Conservation (phyloP, 306 rosid genomes). For the Medicago truncatula region DNA sequence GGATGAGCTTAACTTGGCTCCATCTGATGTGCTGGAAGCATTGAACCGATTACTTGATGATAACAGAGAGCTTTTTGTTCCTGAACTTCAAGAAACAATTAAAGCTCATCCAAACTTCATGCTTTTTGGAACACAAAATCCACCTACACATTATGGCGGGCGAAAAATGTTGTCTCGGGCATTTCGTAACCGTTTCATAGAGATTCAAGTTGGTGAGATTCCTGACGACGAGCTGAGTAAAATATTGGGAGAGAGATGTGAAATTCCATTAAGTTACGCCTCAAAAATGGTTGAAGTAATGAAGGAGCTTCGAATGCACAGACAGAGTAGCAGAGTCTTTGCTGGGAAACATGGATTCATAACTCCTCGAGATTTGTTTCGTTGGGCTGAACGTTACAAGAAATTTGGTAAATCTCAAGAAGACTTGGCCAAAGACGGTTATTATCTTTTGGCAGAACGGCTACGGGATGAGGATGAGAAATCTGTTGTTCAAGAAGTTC, state of each 20-base stretch:
- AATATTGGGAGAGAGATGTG: conserved; percentile 66
- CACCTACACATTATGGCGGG: conserved; percentile 89
- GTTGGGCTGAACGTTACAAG: conserved; percentile 89
- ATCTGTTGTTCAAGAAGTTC: conserved; percentile 63
- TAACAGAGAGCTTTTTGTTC: conserved; percentile 93
- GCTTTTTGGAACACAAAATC: conserved; percentile 99
- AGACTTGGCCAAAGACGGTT: conserved; percentile 92
- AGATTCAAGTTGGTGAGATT: conserved; percentile 92
- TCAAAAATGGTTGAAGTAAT: conserved; percentile 84
- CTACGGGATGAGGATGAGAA: conserved; percentile 74
- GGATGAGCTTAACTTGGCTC: conserved; percentile 98
- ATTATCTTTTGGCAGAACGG: conserved; percentile 94
- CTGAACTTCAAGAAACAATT: conserved; percentile 79
- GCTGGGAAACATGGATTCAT: conserved; percentile 95
- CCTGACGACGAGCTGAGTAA: conserved; percentile 79
- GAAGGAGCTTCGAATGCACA: conserved; percentile 77
- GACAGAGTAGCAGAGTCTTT: conserved; percentile 82
- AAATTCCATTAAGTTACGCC: conserved; percentile 68
- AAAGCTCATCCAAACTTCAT: conserved; percentile 80
- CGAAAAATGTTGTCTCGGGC: conserved; percentile 96
- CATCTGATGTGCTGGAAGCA: conserved; percentile 97
- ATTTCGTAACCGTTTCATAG: conserved; percentile 91
- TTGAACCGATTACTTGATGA: conserved; percentile 92
- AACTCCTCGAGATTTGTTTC: conserved; percentile 93
- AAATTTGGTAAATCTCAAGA: conserved; percentile 64